Evolutionary conservation across 345 rosid species (phyloP).

Genomic region (Eutrema yunnanense): DNA sequence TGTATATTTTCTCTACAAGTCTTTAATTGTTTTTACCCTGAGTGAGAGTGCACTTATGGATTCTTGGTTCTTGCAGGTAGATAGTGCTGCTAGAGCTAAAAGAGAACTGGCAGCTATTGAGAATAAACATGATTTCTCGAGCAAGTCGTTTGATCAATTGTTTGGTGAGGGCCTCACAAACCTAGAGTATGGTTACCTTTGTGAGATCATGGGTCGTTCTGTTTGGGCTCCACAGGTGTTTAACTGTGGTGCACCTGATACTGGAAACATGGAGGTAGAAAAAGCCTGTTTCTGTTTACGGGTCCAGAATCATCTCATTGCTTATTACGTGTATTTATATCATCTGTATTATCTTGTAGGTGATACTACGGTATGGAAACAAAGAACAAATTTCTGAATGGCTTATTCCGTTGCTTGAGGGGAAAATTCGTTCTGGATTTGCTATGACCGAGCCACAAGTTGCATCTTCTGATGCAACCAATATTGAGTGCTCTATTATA

Average conservation of each 20-base stretch:
- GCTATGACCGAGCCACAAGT: constrained; percentile 99
- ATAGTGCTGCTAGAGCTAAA: constrained; percentile 78
- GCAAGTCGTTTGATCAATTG: constrained; percentile 36
- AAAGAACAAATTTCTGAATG: constrained; percentile 76
- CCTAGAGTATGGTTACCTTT: constrained; percentile 91
- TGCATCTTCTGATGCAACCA: constrained; percentile 99
- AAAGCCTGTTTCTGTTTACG: not conserved
- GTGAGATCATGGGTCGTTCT: constrained; percentile 98
- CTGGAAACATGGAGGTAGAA: constrained; percentile 99
- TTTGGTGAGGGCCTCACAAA: constrained; percentile 94
- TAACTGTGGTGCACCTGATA: constrained; percentile 97
- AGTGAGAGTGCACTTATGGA: not conserved
- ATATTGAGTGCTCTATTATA: constrained; percentile 86
- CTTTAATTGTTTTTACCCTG: not conserved
- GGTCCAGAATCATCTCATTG: not conserved
- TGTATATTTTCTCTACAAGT: constrained; percentile 10
- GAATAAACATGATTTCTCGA: constrained; percentile 24
- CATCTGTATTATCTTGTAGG: constrained; percentile 35
- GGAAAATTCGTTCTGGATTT: constrained; percentile 92
- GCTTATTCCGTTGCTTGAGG: constrained; percentile 92
- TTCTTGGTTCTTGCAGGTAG: constrained; percentile 49
- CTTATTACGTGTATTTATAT: not conserved
- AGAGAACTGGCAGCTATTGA: constrained; percentile 51
- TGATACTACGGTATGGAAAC: constrained; percentile 82
- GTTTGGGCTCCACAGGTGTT: constrained; percentile 96